Base-by-base conservation (phyloP, 2,329 filamentous ascomycete species). In the Elsinoe arachidis region DNA sequence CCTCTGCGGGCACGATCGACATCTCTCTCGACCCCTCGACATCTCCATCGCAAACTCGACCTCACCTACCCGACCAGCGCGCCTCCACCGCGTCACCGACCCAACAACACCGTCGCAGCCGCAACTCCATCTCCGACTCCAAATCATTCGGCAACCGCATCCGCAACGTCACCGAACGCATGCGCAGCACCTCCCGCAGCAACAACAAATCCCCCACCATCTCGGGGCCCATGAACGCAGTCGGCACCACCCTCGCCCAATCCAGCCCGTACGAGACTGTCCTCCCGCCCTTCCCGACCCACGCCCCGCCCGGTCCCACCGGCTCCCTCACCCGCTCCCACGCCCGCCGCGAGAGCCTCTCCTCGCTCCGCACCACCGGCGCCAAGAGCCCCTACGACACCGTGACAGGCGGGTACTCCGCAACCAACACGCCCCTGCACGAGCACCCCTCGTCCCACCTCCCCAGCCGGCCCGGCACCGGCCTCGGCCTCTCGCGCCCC, bases 121-220 rank as follows among this genome's bases (percentile, higher is more conserved):
- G 78, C 17, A 73, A 76, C 56, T 83, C 79, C 64, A 76, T 80
- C 37, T 81, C 80, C 62, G 81, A 83, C 55, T 76, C 79, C 34
- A 80, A 78, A 60, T 79, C 80, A 56, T 74, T 84, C 35, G 77
- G 79, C 10, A 74, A 71, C 55, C 79, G 79, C 60, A 70, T 80
- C 56, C 72, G 76, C 26, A 80, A 76, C 57, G 73, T 84, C 17
- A 78, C 79, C 2, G 79, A 79, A n/a, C 76, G 80, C 19, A 81
- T 83, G 75, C 75, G 81, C 38, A 82, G 77, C 65, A 79, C 73
- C 53, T 80, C 76, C 61, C 77, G 81, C 56, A 78, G 76, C 39
- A 73, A 79, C 23, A 72, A 72, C 56, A 78, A 76, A 57, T 76
- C 74, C 3, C 76, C 77, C 5, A 73, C 74, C 2, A 66, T 70